Evolutionary conservation across 805 yeast species (phyloP).

Genomic region (Suhomyces prunicola): DNA sequence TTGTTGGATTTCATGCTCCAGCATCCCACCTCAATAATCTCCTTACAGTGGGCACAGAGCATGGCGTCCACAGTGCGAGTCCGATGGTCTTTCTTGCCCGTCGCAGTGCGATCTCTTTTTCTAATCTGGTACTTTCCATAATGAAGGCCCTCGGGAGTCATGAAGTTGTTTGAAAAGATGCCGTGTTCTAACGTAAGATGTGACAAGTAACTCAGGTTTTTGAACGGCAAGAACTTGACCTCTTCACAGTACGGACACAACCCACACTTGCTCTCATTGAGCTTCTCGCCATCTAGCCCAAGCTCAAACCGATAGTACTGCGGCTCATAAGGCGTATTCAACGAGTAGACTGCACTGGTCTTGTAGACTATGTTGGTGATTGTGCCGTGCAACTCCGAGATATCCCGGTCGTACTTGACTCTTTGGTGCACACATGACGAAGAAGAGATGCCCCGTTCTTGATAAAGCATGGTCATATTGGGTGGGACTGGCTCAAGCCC

Average conservation of each 20-base stretch:
- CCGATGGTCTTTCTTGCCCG: constrained; percentile 6
- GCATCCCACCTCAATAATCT: constrained; percentile 25
- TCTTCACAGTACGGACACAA: constrained; percentile 31
- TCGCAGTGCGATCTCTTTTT: constrained; percentile 12
- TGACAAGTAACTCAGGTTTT: constrained; percentile 31
- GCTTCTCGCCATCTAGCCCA: constrained; percentile 15
- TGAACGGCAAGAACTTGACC: constrained; percentile 29
- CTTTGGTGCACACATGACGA: constrained; percentile 12
- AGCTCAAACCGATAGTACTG: constrained; percentile 29
- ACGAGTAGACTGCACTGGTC: constrained; percentile 16
- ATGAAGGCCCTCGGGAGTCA: constrained; percentile 30
- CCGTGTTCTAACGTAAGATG: constrained; percentile 36
- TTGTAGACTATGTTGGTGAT: constrained; percentile 24
- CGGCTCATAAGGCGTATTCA: constrained; percentile 28
- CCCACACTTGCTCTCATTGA: constrained; percentile 29
- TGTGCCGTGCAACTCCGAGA: constrained; percentile 12
- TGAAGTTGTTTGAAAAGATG: constrained; percentile 26
- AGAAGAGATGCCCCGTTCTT: background rate
- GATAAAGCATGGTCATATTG: background rate
- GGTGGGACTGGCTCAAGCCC: background rate
- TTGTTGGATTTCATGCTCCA: constrained; percentile 28
- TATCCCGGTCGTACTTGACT: constrained; percentile 16
- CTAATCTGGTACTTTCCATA: constrained; percentile 23
- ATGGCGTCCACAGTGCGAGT: constrained; percentile 22
- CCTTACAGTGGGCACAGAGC: constrained; percentile 26